Conservation (phyloP, 495 filamentous ascomycete genomes). For the Paragyromitra xinjiangensis region DNA sequence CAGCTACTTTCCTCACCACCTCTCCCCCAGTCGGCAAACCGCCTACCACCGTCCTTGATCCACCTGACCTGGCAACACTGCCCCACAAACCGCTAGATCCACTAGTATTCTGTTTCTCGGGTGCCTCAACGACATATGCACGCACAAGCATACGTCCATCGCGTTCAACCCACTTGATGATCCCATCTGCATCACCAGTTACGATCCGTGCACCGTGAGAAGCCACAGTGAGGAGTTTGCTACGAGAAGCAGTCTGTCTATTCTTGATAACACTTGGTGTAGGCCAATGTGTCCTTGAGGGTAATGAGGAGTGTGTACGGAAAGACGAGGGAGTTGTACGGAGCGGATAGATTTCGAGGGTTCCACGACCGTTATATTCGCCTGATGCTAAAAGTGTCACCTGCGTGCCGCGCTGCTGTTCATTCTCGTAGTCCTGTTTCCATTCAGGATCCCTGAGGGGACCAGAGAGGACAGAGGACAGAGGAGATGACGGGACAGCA, state of each 20-base stretch:
- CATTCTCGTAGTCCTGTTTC: conserved; percentile 62
- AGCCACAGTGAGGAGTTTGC: conserved; percentile 83
- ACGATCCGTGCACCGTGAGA: conserved; percentile 86
- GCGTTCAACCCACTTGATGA: conserved; percentile 90
- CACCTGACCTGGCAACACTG: conserved; percentile 58
- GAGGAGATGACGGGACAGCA: not conserved
- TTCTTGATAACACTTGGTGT: conserved; percentile 66
- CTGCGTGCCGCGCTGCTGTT: conserved; percentile 65
- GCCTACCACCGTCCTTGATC: not conserved
- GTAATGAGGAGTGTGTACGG: conserved; percentile 4
- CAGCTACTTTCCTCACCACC: conserved; percentile 76
- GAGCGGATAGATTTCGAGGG: conserved; percentile 79
- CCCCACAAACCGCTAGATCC: conserved; percentile 59
- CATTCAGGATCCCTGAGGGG: not conserved
- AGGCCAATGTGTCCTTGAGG: not conserved
- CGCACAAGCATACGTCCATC: conserved; percentile 85
- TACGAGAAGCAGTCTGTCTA: conserved; percentile 80
- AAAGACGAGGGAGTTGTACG: conserved; percentile 32
- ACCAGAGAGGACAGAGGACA: not conserved
- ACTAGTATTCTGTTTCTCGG: conserved; percentile 58
- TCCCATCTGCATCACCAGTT: conserved; percentile 83
- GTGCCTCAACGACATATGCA: conserved; percentile 73
- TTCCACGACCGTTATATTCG: conserved; percentile 94
- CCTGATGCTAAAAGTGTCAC: conserved; percentile 76
- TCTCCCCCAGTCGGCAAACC: conserved; percentile 59